These are phyloP conservation scores for Cerioporus squamosus DNA, from an alignment of 1,284 basidiomycete genomes.

Conservation along the genomic window DNA sequence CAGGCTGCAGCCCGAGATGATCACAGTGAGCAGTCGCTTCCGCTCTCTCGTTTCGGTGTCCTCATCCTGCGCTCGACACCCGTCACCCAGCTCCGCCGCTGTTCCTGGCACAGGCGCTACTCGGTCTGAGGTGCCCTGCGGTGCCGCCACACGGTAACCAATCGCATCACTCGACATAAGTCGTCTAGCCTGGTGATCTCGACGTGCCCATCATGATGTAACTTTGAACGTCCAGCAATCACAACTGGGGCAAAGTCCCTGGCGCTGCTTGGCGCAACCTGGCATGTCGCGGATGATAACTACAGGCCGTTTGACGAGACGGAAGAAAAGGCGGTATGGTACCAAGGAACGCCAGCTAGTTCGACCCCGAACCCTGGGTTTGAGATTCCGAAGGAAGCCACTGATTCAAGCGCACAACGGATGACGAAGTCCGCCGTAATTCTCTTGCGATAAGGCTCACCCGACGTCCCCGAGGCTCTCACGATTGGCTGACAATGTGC, in stretches of 20 bases:
- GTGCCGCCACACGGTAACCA: neutral
- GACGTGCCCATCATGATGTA: conserved; percentile 6
- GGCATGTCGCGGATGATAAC: neutral
- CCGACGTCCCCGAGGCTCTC: neutral
- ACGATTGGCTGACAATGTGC: neutral
- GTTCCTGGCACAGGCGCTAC: neutral
- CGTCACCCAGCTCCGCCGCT: too few relatives aligned
- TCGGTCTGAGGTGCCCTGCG: neutral
- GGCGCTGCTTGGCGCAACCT: neutral
- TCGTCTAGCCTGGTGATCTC: neutral
- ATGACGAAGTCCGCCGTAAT: neutral
- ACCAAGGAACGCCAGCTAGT: neutral
- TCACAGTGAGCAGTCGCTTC: neutral
- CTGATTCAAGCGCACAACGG: neutral
- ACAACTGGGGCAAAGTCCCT: neutral
- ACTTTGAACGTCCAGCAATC: neutral
- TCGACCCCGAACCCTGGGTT: neutral
- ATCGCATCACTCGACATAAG: neutral
- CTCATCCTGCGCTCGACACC: neutral
- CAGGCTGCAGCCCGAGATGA: neutral
- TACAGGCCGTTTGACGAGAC: neutral
- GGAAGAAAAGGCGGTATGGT: neutral
- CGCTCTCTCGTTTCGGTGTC: conserved; percentile 1
- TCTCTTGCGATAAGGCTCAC: too few relatives aligned
- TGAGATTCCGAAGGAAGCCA: neutral